A percentile compares a stretch with the other conserved stretches of the same genome.
phyloP scores from a whole-genome alignment of 2,329 filamentous ascomycete genomes.

The Fusarium citri region DNA sequence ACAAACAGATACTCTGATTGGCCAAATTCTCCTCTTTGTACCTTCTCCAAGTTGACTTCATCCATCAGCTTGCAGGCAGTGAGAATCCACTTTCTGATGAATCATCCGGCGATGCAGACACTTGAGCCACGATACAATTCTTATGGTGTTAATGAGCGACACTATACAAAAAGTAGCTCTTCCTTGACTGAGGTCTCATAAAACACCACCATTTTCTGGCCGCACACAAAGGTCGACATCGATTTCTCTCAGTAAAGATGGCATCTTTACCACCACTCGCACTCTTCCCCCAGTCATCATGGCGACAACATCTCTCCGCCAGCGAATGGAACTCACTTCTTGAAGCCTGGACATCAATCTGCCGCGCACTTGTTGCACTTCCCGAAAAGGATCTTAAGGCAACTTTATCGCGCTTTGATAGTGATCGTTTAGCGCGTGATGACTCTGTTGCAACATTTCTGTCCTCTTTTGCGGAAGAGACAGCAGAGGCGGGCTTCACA shows the following conservation, averaged over 20 bases:
- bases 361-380: slow-evolving; percentile 72
- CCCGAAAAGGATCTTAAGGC: slow-evolving; percentile 65
- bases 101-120: slow-evolving; percentile 54
- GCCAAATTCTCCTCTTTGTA: slow-evolving; percentile 10
- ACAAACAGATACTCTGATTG: slow-evolving; percentile 14
- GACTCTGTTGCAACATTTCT: slow-evolving; percentile 73
- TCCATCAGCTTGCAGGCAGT: slow-evolving; percentile 31
- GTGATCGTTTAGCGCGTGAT: slow-evolving; percentile 59
- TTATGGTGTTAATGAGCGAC: slow-evolving; percentile 5
- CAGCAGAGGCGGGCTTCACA: slow-evolving; percentile 51
- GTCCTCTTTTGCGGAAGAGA: slow-evolving; percentile 72
- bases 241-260: slow-evolving; percentile 47
- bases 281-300: slow-evolving; percentile 76
- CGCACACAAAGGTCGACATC: not conserved
- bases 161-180: slow-evolving; percentile 11
- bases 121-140: slow-evolving; percentile 16
- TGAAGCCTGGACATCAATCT: slow-evolving; percentile 78
- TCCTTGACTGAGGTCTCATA: not conserved
- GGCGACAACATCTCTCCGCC: slow-evolving; percentile 73
- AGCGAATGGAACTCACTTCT: slow-evolving; percentile 83
- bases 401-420: slow-evolving; percentile 54
- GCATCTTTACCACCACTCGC: slow-evolving; percentile 76
- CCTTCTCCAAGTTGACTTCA: slow-evolving; percentile 18
- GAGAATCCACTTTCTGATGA: slow-evolving; percentile 52
- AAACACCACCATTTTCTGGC: not conserved